Base-by-base conservation (phyloP, 495 filamentous ascomycete genomes). In the Penicillium manginii region DNA sequence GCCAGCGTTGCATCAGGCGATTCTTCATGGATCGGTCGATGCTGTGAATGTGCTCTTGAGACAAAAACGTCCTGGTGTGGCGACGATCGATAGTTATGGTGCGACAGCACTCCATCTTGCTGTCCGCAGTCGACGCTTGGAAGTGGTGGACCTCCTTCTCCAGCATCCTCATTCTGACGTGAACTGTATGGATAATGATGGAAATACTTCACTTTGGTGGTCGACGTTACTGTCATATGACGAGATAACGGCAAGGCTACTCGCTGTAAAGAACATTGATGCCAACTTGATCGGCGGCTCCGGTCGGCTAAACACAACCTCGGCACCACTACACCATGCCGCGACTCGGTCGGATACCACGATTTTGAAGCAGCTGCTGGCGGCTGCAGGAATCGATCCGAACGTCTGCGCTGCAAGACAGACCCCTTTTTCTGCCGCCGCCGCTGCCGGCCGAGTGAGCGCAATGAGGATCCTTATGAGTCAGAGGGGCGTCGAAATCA, bases 401-500 rank as follows among this genome's bases (percentile, higher is more conserved):
- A 46, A 54, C 52, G 19, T 54, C 21, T 58, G 26, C 14, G 55
- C 49, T 37, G 51, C 10, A 52, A 55, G 51, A 18, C 45, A 62
- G 23, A 58, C 51, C 32, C 55, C 51, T 43, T 51, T 62, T 35
- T 47, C 50, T 31, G 19, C 57, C 31, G 45, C 54, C 10, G 23
- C 15, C 26, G 52, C 29, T 15, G 26, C 26, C 2, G 55, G 59
- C 42, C 18, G 51, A 9, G 39, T 54, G 14, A 52, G 26, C 14
- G 33, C 54, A 18, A 42, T 58, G 48, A 26, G 11, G 32, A 43
- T 33, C 29, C 51, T 62, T 7, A 14, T 62, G 19, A 40, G n/a
- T 47, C 19, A 50, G 8, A 26, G 29, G 21, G n/a, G 54, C 18
- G 17, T 62, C n/a, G 59, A 53, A n/a, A 57, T 58, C 26, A 62